phyloP scores from a whole-genome alignment of 306 rosid species.

The Phaseolus lunatus region DNA sequence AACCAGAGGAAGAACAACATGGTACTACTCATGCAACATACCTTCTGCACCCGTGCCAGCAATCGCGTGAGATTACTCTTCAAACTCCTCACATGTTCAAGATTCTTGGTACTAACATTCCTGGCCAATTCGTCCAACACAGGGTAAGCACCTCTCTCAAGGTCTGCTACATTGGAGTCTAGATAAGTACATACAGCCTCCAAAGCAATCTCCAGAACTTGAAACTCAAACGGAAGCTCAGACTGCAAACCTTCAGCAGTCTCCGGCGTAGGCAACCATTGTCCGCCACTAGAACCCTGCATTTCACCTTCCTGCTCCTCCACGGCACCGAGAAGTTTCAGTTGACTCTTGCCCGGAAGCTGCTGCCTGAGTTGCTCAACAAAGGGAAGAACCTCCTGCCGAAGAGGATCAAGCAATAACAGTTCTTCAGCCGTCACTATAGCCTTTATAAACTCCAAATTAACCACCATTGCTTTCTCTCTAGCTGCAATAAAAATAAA shows the following conservation, averaged over 20 bases:
- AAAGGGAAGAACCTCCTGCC: conserved; percentile 90
- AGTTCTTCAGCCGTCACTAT: conserved; percentile 97
- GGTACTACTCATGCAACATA: conserved; percentile 37
- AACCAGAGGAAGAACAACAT: conserved; percentile 3
- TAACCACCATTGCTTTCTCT: conserved; percentile 99
- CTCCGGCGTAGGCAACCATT: conserved; percentile 61
- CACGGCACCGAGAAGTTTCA: conserved; percentile 47
- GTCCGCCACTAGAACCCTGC: conserved; percentile 54
- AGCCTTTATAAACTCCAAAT: conserved; percentile 80
- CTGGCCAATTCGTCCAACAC: conserved; percentile 92
- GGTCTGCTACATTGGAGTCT: conserved; percentile 85
- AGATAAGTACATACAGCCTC: conserved; percentile 87
- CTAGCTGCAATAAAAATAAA: conserved; percentile 48
- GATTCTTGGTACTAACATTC: conserved; percentile 97
- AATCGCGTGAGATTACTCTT: conserved; percentile 94
- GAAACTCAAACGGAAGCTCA: conserved; percentile 96
- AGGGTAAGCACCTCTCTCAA: conserved; percentile 93
- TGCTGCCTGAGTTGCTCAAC: conserved; percentile 89
- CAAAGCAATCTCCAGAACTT: conserved; percentile 92
- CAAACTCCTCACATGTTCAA: conserved; percentile 93
- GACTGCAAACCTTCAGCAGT: conserved; percentile 69
- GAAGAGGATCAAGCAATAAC: conserved; percentile 83
- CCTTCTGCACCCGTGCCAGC: conserved; percentile 97
- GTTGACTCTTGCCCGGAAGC: conserved; percentile 66
- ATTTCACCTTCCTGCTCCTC: conserved; percentile 67